Conservation (phyloP, 1,284 basidiomycete species). For the Trametes polyzona region DNA sequence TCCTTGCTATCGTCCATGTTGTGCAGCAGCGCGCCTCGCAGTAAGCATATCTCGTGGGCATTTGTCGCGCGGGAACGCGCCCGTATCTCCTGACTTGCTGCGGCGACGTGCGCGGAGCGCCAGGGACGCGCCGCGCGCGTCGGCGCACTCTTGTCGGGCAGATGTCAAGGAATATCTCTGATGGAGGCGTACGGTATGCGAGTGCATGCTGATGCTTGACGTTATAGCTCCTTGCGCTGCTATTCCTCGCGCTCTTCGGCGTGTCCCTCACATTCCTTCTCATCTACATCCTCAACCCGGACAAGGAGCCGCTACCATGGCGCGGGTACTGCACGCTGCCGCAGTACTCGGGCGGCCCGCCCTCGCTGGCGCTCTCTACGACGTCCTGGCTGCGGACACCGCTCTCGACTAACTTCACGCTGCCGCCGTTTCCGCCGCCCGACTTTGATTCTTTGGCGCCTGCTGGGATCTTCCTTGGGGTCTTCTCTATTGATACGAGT, state of each 20-base stretch:
- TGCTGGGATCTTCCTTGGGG: conserved; percentile 87
- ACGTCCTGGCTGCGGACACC: conserved; percentile 42
- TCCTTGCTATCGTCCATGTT: background rate
- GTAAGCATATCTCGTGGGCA: no score
- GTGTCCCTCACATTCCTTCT: conserved; percentile 81
- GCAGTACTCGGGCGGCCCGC: conserved; percentile 45
- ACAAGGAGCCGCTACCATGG: conserved; percentile 95
- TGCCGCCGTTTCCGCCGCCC: conserved; percentile 60
- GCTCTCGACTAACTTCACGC: conserved; percentile 45
- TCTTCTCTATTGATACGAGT: conserved; percentile 89
- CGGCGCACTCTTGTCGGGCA: background rate
- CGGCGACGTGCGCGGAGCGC: background rate
- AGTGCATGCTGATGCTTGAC: background rate
- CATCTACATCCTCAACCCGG: conserved; percentile 93
- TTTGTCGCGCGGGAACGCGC: background rate
- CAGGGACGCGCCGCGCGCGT: background rate
- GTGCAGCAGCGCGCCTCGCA: background rate
- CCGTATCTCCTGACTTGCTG: background rate
- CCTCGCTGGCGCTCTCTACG: conserved; percentile 41
- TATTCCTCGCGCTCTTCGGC: conserved; percentile 73
- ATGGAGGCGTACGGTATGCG: background rate
- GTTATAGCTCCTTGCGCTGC: conserved; percentile 68
- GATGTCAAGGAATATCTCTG: background rate
- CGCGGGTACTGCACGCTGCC: conserved; percentile 85
- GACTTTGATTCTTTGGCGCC: conserved; percentile 81